Evolutionary conservation across 495 filamentous ascomycete genomes (phyloP), one percentile per base, ranked within the genome.

Genomic region (Xylaria nigripes): DNA sequence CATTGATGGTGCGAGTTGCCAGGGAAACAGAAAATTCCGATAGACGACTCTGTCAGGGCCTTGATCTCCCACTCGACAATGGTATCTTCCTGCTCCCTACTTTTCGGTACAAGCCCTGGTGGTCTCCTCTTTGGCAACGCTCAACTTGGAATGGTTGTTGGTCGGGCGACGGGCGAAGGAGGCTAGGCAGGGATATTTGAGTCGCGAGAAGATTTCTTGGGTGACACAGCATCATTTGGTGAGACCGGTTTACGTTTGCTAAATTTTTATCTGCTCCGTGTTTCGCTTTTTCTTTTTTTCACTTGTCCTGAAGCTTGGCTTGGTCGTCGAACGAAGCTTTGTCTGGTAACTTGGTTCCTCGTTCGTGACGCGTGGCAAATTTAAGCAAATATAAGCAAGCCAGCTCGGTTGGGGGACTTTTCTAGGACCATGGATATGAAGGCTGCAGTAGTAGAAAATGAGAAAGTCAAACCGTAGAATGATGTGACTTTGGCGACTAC

Each of bases 11-110:
- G 61, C n/a, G 64, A 38, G 19, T 60, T 58, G 42, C 60, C 55
- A 36, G 61, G 55, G 16, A 61, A 45, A 21, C 57, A 60, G n/a
- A 61, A 59, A 22, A 64, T 51, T 43, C 55, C 57, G 22, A 57
- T 54, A 52, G 56, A 60, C 0, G 61, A 42, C 19, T 66, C 61
- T 38, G 54, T 57, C 40, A 51, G 50, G 10, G 59, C 61, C 45
- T 61, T 60, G 10, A 56, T 64, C 47, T 64, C 61, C 7, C 55
- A 40, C 50, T 66, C 63, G 24, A 66, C 61, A 50, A 66, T 66
- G 38, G 58, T 61, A 21, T 55, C 56, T 29, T 63, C 48, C 16
- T 51, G 56, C 38, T 66, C 63, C 30, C 50, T 50, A 16, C 4
- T 66, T 61, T 22, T 32, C 54, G 13, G 29, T 59, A 36, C 57